phyloP scores from a whole-genome alignment of 2,329 filamentous ascomycete species.

The Xylaria sp. region DNA sequence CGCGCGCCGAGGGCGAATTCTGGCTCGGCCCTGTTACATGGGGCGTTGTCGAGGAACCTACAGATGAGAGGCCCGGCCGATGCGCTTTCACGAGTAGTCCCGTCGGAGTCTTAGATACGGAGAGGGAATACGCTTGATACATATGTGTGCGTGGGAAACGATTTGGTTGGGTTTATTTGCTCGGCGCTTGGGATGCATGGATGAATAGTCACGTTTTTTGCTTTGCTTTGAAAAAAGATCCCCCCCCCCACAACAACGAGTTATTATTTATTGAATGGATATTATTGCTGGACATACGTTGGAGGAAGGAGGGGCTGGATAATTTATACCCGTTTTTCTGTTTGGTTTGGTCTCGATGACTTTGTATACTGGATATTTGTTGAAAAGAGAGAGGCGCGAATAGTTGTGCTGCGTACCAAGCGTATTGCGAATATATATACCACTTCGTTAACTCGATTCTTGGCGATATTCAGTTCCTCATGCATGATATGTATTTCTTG shows the following conservation, averaged over 20 bases:
- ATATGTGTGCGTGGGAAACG: neutral
- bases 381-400: neutral
- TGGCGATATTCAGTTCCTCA: neutral
- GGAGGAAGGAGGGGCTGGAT: slow-evolving; percentile 7
- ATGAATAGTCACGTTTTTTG: neutral
- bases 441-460: slow-evolving; percentile 3
- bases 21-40: slow-evolving; percentile 56
- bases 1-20: slow-evolving; percentile 40
- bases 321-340: slow-evolving; percentile 18
- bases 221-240: too few relatives aligned
- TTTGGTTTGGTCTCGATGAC: slow-evolving; percentile 9
- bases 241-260: too few relatives aligned
- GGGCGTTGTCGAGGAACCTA: slow-evolving; percentile 57
- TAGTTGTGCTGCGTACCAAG: slow-evolving; percentile 3
- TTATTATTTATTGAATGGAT: neutral
- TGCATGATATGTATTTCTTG: neutral
- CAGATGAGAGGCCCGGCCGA: slow-evolving; percentile 54
- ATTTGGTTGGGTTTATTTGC: neutral
- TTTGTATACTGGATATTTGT: neutral
- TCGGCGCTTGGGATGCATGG: neutral
- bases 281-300: slow-evolving; percentile 5
- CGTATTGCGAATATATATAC: slow-evolving; percentile 12
- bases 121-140: slow-evolving; percentile 51
- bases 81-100: slow-evolving; percentile 55
- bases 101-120: slow-evolving; percentile 49